phyloP scores from a whole-genome alignment of 1,284 basidiomycete species.

The Rhodotorula glutinis region DNA sequence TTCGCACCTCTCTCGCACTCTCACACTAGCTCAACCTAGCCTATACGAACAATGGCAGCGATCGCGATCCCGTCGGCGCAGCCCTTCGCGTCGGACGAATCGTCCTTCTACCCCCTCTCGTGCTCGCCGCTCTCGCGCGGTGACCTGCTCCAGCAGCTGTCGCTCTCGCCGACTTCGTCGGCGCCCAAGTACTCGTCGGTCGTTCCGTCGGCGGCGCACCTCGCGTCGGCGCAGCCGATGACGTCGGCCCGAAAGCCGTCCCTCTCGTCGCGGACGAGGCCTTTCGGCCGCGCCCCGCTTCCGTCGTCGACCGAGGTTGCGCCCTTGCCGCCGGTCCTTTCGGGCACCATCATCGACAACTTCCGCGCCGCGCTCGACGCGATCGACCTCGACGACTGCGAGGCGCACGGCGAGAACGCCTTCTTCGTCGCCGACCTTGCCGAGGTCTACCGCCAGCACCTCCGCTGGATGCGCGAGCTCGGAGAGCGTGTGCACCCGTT shows the following conservation, averaged over 20 bases:
- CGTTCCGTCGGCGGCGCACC: slow-evolving; percentile 5
- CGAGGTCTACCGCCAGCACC: slow-evolving; percentile 79
- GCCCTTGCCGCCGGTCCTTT: slow-evolving; percentile 31
- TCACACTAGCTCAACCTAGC: not conserved
- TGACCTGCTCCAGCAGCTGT: slow-evolving; percentile 27
- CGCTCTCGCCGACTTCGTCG: slow-evolving; percentile 20
- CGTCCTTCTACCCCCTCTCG: slow-evolving; percentile 21
- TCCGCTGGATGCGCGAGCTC: slow-evolving; percentile 75
- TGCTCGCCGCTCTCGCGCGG: slow-evolving; percentile 34
- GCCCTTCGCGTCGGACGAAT: slow-evolving; percentile 17
- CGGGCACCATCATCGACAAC: slow-evolving; percentile 37
- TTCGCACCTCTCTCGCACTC: not conserved
- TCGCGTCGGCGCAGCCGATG: not conserved
- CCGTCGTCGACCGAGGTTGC: slow-evolving; percentile 2
- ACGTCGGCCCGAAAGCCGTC: slow-evolving; percentile 10
- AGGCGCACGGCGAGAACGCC: slow-evolving; percentile 76
- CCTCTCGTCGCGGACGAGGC: slow-evolving; percentile 3
- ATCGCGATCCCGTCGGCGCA: slow-evolving; percentile 36
- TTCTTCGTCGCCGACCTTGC: slow-evolving; percentile 95
- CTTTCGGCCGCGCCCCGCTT: slow-evolving; percentile 6
- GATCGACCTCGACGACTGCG: slow-evolving; percentile 50
- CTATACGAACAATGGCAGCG: slow-evolving; percentile 27
- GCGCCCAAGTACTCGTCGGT: slow-evolving; percentile 20
- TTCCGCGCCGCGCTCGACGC: slow-evolving; percentile 37
- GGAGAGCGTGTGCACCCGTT: slow-evolving; percentile 81